These are phyloP conservation scores for Hordeum vulgare DNA, from an alignment of 176 grass and related monocot species.

Conservation along the genomic window DNA sequence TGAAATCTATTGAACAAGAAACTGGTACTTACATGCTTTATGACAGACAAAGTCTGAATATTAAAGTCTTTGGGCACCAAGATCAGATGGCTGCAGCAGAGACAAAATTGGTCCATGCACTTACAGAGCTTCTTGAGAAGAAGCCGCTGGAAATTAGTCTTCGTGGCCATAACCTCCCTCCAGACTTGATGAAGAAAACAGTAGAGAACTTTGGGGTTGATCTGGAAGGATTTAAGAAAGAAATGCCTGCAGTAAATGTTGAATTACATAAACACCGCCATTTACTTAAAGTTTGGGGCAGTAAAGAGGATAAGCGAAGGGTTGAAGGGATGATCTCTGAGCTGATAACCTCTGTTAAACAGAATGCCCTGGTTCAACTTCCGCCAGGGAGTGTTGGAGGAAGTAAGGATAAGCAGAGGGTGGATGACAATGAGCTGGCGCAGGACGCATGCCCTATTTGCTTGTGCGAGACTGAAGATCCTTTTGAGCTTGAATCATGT, in stretches of 20 bases:
- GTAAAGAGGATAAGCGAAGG: constrained; percentile 48
- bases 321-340: constrained; percentile 56
- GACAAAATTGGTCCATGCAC: constrained; percentile 50
- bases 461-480: constrained; percentile 68
- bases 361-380: constrained; percentile 15
- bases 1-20: constrained; percentile 59
- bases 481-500: constrained; percentile 73
- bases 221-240: constrained; percentile 57
- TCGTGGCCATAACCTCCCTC: constrained; percentile 41
- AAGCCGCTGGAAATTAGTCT: constrained; percentile 49
- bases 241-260: constrained; percentile 33
- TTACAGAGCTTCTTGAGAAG: constrained; percentile 43
- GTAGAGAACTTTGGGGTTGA: constrained; percentile 57
- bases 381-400: constrained; percentile 9
- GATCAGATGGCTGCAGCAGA: constrained; percentile 45
- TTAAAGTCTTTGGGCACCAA: constrained; percentile 55
- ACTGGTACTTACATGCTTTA: constrained; percentile 65
- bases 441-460: constrained; percentile 57
- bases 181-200: constrained; percentile 70
- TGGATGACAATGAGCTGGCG: background rate
- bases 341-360: constrained; percentile 29
- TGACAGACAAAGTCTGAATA: constrained; percentile 56
- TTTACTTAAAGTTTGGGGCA: constrained; percentile 55
- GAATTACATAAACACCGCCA: constrained; percentile 50
- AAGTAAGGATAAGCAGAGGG: background rate